Evolutionary conservation across 345 rosid genomes (phyloP).

Genomic region (Populus deltoides): DNA sequence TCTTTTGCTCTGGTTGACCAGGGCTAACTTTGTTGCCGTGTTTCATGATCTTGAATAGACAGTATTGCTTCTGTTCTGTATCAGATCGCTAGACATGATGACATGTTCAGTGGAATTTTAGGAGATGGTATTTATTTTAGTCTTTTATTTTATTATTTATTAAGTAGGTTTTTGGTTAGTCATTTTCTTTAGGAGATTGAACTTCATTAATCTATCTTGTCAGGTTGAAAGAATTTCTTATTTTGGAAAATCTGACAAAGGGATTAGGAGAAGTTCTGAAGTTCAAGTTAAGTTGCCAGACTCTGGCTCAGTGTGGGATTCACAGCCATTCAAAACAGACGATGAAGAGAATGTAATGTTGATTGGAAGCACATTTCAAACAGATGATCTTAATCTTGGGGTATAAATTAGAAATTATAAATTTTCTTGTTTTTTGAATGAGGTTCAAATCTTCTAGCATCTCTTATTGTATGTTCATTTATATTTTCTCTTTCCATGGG

Average conservation of each 20-base stretch:
- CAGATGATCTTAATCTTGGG: constrained; percentile 29
- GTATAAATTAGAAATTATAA: constrained; percentile 16
- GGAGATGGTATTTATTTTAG: not conserved
- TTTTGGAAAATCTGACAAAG: constrained; percentile 37
- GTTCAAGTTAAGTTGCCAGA: constrained; percentile 23
- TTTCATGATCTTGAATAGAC: not conserved
- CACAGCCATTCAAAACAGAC: constrained; percentile 24
- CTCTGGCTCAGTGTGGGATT: constrained; percentile 12
- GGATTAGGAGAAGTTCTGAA: constrained; percentile 33
- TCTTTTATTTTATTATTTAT: not conserved
- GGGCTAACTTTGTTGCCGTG: not conserved
- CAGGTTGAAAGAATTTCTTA: constrained; percentile 71
- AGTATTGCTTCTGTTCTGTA: not conserved
- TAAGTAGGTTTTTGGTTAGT: constrained; percentile 8
- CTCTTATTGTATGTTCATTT: not conserved
- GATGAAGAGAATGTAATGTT: constrained; percentile 27
- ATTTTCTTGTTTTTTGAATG: not conserved
- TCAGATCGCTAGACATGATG: not conserved
- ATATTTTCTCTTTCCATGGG: not conserved
- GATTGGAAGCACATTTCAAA: constrained; percentile 24
- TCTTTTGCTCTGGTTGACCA: too few relatives aligned
- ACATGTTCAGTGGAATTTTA: not conserved
- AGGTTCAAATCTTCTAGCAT: not conserved
- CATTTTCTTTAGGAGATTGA: constrained; percentile 3
- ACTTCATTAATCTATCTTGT: constrained; percentile 23